Conservation (phyloP, 2,329 filamentous ascomycete species). For the Bipolaris zeicola region DNA sequence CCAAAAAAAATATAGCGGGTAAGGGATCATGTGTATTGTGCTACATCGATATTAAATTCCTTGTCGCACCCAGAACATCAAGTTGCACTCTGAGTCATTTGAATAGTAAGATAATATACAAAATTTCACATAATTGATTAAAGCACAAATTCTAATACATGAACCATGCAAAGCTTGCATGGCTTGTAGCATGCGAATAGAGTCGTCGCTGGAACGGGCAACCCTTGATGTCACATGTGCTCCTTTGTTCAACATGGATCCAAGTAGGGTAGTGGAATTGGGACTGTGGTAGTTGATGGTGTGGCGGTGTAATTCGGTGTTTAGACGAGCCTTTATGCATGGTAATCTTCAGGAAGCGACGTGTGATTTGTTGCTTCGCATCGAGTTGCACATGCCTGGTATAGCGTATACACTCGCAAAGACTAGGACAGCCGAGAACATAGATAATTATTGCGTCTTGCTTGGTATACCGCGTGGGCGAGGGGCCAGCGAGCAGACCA, state of each 20-base stretch:
- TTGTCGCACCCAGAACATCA: neutral
- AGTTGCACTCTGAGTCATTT: neutral
- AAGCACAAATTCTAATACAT: neutral
- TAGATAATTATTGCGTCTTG: constrained; percentile 1
- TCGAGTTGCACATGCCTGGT: neutral
- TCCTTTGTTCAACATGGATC: neutral
- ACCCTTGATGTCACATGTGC: neutral
- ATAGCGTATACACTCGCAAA: neutral
- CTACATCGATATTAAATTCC: neutral
- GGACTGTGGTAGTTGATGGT: neutral
- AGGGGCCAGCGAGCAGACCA: constrained; percentile 1
- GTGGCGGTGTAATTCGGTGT: neutral
- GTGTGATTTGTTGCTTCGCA: neutral
- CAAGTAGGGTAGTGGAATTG: neutral
- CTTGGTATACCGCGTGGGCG: constrained; percentile 5
- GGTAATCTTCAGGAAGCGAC: neutral
- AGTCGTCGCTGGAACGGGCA: neutral
- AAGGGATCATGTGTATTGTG: constrained; percentile 4
- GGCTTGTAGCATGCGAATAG: neutral
- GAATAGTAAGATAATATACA: neutral
- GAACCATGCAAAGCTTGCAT: neutral
- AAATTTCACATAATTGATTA: neutral
- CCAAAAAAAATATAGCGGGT: neutral
- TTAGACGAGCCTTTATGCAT: neutral
- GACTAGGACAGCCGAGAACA: neutral